Evolutionary conservation across 495 filamentous ascomycete species (phyloP), one percentile per base, ranked within the genome.

Genomic region (Neurospora sp.): DNA sequence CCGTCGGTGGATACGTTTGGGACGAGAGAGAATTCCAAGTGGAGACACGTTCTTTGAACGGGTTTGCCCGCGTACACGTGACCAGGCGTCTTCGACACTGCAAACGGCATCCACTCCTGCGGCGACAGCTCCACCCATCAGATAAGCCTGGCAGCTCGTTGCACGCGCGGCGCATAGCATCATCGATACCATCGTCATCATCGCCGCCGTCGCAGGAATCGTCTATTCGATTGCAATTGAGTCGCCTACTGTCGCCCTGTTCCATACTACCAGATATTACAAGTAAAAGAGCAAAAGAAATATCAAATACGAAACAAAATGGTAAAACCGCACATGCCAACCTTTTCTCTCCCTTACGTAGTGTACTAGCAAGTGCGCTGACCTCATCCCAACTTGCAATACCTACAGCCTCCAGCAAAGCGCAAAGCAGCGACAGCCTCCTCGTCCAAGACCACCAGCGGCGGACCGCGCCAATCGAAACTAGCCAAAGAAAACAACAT

Each of bases 401-500:
- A 27, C 20, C 3, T 53, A 61, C 73, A 86, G 82, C 82, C 82
- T 53, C 78, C 83, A 10, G 81, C 81, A 75, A 83, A 83, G 76
- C 82, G 83, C 76, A 76, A 77, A 14, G 71, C 78, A 68, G 72
- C 72, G 22, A 71, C 76, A 10, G 42, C 78, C 16, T 69, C 70
- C 40, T 73, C 76, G 2, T 38, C 75, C n/a, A 73, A 69, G 41
- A 59, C 76, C 72, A 27, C 71, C 46, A 71, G 75, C 70, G 72
- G 79, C 44, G 80, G 79, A 44, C 75, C 78, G 68, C 80, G 77
- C 59, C 88, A 86, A 75, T 97, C 94, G 75, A 95, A 93, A 79
- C 92, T 97, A 73, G 94, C 94, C 4, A 92, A 92, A 80, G 92
- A 96, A 74, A 89, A 98, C 85, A 88, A 92, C 80, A 89, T 99